Base-by-base conservation (phyloP, 2,329 filamentous ascomycete species). In the Parascedosporium putredinis region DNA sequence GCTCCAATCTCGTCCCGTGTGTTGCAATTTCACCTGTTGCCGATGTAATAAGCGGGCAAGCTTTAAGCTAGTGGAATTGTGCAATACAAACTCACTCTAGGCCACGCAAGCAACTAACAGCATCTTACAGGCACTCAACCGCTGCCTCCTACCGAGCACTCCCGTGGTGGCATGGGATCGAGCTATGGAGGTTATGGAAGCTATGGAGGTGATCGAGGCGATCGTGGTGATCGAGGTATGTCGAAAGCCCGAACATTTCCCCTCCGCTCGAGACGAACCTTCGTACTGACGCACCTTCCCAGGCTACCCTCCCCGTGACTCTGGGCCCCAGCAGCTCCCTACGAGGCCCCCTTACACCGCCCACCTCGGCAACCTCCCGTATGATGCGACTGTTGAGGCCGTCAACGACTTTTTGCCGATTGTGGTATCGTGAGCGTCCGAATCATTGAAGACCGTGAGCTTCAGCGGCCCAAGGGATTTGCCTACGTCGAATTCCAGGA, bases 391-490 rank as follows among this genome's bases (percentile, higher is more conserved):
- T 49, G 78, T 80, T 56, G 85, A 83, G 57, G 85, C 90, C 60
- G 84, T 98, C 55, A 82, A 77, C 58, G 86, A 89, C 48, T 93
- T 97, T 63, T 95, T 98, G 71, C 75, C 48, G 87, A 77, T 51
- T 96, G 91, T 67, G 79, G 88, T 56, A 84, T 96, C 59, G 86
- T 86, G 57, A 96, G 82, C 64, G 88, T 98, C 57, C 87, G 93
- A 61, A 89, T 98, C 60, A 95, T 98, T 55, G 91, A 96, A 72
- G 94, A 98, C 69, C 93, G 91, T 64, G 77, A 95, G 66, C 86
- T 93, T 64, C 82, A 85, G 67, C 89, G 90, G 62, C 93, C 93
- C 56, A 98, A 98, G 75, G 93, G 93, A 45, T 98, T 98, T 61
- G 93, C 91, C 54, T 98, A 98, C 66, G 91, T 95, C 56, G 93